A percentile compares a stretch with the other conserved stretches of the same genome.
These are phyloP conservation scores for Pestalotiopsis sp. DNA, from an alignment of 2,329 filamentous ascomycete genomes.

Conservation along the genomic window DNA sequence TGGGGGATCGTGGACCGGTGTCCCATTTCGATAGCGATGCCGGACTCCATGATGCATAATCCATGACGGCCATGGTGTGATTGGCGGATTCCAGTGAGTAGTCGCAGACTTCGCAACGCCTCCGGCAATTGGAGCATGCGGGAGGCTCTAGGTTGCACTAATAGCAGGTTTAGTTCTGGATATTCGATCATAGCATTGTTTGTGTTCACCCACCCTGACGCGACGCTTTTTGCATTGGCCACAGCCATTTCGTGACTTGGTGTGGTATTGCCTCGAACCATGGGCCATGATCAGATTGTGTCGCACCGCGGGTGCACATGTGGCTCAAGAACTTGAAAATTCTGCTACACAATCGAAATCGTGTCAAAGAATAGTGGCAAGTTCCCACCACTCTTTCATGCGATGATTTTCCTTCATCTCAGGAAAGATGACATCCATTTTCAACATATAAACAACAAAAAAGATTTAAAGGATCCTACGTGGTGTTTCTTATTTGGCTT, in stretches of 20 bases:
- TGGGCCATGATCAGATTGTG: background rate
- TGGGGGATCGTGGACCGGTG: background rate
- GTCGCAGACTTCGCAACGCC: slow-evolving; percentile 24
- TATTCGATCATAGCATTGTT: background rate
- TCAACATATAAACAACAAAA: background rate
- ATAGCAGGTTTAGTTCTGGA: background rate
- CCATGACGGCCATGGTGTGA: background rate
- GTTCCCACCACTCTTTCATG: too few species aligned
- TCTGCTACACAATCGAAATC: too few species aligned
- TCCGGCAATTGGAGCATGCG: slow-evolving; percentile 22
- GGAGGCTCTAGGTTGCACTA: slow-evolving; percentile 26
- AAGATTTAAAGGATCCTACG: background rate
- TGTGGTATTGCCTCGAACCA: slow-evolving; percentile 1
- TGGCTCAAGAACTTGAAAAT: too few species aligned
- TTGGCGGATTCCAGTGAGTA: slow-evolving; percentile 12
- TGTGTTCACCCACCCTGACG: slow-evolving; percentile 16
- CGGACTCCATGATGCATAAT: background rate
- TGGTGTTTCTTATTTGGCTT: background rate
- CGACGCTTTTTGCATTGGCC: slow-evolving; percentile 20
- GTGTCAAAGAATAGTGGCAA: too few species aligned
- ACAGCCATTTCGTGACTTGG: slow-evolving; percentile 11
- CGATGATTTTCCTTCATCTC: too few species aligned
- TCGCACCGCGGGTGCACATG: too few species aligned
- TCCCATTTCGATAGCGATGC: background rate
- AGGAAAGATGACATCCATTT: background rate